These are phyloP conservation scores for Actinidia arguta DNA, from an alignment of 179 eudicot species.

Conservation along the genomic window DNA sequence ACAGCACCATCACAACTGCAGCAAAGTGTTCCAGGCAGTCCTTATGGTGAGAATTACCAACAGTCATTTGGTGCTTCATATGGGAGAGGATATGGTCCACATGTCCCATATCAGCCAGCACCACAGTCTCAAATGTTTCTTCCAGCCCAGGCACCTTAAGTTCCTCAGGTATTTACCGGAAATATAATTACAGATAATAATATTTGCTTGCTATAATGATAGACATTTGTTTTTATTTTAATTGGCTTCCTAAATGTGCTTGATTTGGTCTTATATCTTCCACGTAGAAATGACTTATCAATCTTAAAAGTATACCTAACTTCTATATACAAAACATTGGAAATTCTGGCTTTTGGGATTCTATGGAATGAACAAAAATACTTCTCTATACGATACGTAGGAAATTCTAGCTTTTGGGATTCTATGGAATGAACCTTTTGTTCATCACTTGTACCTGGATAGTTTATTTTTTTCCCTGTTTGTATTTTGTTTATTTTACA, in stretches of 20 bases:
- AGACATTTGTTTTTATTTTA: not conserved
- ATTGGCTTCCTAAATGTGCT: constrained; percentile 5
- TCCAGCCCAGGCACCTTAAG: constrained; percentile 68
- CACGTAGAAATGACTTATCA: not conserved
- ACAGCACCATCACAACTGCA: constrained; percentile 52
- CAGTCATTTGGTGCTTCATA: constrained; percentile 44
- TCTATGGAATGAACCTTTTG: constrained; percentile 1
- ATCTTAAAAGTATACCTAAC: not conserved
- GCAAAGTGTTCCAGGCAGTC: constrained; percentile 45
- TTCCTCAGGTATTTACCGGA: constrained; percentile 52
- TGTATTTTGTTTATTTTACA: not conserved
- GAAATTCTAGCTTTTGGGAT: not conserved
- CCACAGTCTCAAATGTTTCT: constrained; percentile 62
- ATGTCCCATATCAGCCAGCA: constrained; percentile 58
- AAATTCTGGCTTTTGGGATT: not conserved
- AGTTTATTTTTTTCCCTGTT: not conserved
- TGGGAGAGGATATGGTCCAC: constrained; percentile 53
- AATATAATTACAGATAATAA: not conserved
- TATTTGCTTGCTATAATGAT: constrained; percentile 9
- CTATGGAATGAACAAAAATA: constrained; percentile 8
- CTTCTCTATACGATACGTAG: too few relatives aligned
- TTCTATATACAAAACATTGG: too few relatives aligned
- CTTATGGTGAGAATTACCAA: constrained; percentile 58
- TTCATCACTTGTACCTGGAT: not conserved
- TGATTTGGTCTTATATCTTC: not conserved